A percentile compares a stretch with the other conserved stretches of the same genome.
These are phyloP conservation scores for Colletotrichum coccodes DNA, from an alignment of 2,329 filamentous ascomycete genomes.

Conservation along the genomic window DNA sequence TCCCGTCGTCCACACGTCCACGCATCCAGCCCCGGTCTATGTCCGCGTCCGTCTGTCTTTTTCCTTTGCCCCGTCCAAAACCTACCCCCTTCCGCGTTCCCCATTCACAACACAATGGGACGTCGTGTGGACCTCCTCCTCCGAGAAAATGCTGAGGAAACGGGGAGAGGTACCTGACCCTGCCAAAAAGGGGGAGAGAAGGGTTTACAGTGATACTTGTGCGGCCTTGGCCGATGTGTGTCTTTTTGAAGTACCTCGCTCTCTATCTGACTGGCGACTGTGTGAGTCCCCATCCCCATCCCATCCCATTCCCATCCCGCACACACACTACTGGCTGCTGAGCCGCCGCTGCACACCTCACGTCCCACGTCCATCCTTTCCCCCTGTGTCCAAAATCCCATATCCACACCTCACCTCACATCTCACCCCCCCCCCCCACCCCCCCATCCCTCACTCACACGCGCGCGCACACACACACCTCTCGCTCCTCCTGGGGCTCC, in stretches of 20 bases:
- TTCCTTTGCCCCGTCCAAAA: not conserved
- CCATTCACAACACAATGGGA: not conserved
- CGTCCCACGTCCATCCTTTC: not conserved
- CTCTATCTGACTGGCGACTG: not conserved
- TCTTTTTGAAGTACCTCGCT: not conserved
- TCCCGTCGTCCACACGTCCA: not conserved
- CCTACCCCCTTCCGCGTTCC: not conserved
- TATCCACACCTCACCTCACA: not conserved
- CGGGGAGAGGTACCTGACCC: not conserved
- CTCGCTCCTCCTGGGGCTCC: constrained; percentile 20
- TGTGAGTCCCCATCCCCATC: not conserved
- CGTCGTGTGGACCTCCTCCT: not conserved
- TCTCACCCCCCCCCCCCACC: not conserved
- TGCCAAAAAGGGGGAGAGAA: not conserved
- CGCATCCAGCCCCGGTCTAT: constrained; percentile 13
- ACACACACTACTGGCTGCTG: constrained; percentile 21
- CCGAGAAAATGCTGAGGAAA: not conserved
- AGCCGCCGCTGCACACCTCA: constrained; percentile 22
- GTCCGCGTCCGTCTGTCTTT: not conserved
- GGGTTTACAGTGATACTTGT: not conserved
- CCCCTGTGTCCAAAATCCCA: not conserved
- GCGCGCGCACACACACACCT: constrained; percentile 13
- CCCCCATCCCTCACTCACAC: not conserved
- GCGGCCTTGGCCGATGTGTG: not conserved
- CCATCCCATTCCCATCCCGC: constrained; percentile 8